Percentiles rank a stretch among this genome's conserved stretches.
Evolutionary conservation across 768 basidiomycete species (phyloP).

Genomic region (Piloderma croceum): DNA sequence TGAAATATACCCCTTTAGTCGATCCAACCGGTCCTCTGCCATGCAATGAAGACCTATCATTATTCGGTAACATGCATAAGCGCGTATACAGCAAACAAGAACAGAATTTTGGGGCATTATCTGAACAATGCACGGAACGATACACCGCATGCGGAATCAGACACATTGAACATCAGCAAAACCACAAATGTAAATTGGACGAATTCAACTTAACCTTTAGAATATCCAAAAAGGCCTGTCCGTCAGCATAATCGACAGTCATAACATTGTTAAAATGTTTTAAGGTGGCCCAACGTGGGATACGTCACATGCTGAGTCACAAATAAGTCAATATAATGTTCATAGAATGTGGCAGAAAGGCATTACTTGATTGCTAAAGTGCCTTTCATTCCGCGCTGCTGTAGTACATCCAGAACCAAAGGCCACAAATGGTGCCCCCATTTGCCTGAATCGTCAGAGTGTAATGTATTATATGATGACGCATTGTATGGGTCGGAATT

Average conservation of each 20-base stretch:
- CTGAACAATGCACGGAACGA: conserved; percentile 24
- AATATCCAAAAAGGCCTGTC: conserved; percentile 24
- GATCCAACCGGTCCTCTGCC: conserved; percentile 17
- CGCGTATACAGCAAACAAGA: conserved; percentile 23
- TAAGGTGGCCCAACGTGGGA: conserved; percentile 24
- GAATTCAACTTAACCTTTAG: no score
- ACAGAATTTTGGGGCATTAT: conserved; percentile 21
- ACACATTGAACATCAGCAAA: no score
- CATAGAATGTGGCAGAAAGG: no score
- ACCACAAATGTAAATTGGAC: no score
- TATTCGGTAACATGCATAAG: conserved; percentile 16
- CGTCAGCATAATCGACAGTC: conserved; percentile 23
- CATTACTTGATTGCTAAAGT: no score
- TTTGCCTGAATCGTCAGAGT: conserved; percentile 24
- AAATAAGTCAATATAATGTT: not conserved
- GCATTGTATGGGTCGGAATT: conserved; percentile 21
- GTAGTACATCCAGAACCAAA: conserved; percentile 15
- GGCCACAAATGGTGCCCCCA: conserved; percentile 22
- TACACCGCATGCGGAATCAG: no score
- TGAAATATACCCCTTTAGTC: conserved; percentile 10
- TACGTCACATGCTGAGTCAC: conserved; percentile 19
- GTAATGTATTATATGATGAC: conserved; percentile 24
- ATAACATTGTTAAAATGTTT: conserved; percentile 26
- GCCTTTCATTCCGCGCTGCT: no score
- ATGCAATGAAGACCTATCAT: conserved; percentile 24